Conservation (phyloP, 73 alveolate species). For the Loxodes magnus region DNA sequence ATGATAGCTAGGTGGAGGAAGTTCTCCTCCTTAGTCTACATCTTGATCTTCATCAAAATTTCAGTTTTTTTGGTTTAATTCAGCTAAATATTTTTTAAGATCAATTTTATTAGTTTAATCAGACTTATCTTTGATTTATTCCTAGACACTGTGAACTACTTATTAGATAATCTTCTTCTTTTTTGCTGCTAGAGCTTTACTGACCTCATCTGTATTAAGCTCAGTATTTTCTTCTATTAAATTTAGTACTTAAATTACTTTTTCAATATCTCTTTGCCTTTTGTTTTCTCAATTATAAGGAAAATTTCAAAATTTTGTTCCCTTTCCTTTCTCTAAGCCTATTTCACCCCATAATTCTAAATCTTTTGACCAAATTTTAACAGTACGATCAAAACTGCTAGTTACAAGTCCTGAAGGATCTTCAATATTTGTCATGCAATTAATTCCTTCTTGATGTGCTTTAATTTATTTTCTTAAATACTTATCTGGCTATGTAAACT, state of each 20-base stretch:
- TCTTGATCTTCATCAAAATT: no score
- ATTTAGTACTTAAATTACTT: conserved; percentile 41
- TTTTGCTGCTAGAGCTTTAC: no score
- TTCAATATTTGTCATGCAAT: conserved; percentile 18
- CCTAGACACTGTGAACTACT: no score
- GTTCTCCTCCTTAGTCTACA: no score
- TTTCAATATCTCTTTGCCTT: conserved; percentile 47
- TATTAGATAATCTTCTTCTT: no score
- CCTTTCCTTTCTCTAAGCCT: conserved; percentile 30
- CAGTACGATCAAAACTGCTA: conserved; percentile 34
- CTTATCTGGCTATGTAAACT: conserved; percentile 9
- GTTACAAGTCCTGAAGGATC: conserved; percentile 53
- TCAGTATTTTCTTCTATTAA: conserved; percentile 37
- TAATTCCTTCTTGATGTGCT: conserved; percentile 40
- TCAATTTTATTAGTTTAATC: no score
- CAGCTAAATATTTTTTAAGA: no score
- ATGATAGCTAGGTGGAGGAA: no score
- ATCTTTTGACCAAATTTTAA: conserved; percentile 42
- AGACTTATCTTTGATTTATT: no score
- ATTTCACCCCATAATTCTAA: conserved; percentile 62
- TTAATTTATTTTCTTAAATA: conserved; percentile 41
- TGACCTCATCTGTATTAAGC: no score
- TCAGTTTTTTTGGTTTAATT: no score
- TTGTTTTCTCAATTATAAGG: conserved; percentile 74
- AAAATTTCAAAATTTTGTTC: conserved; percentile 51